phyloP scores from a whole-genome alignment of 305 asterid genomes.

The Ajuga reptans region DNA sequence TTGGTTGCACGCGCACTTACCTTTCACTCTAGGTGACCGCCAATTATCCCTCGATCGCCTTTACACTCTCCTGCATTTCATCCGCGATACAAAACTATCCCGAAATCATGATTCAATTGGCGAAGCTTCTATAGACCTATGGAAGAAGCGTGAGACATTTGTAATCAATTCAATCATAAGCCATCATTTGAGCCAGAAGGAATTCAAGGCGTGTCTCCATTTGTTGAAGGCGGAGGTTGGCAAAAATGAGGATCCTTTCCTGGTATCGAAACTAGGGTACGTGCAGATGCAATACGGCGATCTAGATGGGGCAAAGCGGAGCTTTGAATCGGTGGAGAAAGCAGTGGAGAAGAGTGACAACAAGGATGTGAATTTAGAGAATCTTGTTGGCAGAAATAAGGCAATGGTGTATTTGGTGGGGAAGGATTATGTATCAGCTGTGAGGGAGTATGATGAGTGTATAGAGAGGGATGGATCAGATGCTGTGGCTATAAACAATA shows the following conservation, averaged over 20 bases:
- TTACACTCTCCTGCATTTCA: conserved; percentile 53
- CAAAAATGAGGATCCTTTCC: conserved; percentile 43
- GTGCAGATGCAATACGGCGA: conserved; percentile 95
- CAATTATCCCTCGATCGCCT: conserved; percentile 74
- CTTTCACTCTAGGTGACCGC: conserved; percentile 69
- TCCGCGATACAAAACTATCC: conserved; percentile 32
- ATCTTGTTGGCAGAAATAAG: conserved; percentile 75
- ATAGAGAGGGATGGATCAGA: conserved; percentile 80
- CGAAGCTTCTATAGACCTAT: conserved; percentile 34
- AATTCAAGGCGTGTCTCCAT: conserved; percentile 58
- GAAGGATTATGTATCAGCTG: conserved; percentile 84
- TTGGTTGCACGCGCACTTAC: conserved; percentile 79
- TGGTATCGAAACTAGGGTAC: conserved; percentile 69
- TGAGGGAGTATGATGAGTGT: conserved; percentile 84
- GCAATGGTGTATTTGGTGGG: conserved; percentile 82
- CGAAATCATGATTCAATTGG: conserved; percentile 18
- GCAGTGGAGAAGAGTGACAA: conserved; percentile 27
- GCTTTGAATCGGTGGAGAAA: conserved; percentile 55
- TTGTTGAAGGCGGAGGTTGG: conserved; percentile 51
- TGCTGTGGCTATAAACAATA: conserved; percentile 77
- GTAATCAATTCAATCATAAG: conserved; percentile 64
- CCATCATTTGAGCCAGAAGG: conserved; percentile 76
- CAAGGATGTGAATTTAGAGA: conserved; percentile 44
- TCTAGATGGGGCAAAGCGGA: conserved; percentile 65
- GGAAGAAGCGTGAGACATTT: conserved; percentile 62